Base-by-base conservation (phyloP, 139 green algal species). In the Ulvella scutata region DNA sequence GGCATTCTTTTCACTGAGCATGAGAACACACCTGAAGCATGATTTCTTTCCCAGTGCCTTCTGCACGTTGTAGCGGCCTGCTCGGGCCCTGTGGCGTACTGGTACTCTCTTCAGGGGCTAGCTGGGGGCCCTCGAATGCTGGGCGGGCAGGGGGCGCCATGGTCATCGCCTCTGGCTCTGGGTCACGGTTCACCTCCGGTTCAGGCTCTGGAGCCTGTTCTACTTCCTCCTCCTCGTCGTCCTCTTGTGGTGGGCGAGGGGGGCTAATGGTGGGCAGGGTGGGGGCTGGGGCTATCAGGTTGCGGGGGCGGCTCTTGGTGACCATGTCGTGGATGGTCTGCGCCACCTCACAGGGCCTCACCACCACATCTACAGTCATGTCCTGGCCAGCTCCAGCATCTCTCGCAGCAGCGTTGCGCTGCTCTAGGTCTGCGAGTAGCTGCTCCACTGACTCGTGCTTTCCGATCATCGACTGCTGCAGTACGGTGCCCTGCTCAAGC, bases 261-360 rank as follows among this genome's bases (percentile, higher is more conserved):
- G 51, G 51, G 9, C 7, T 10, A 29, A 67, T 67, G 20, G 9
- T 59, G 40, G 40, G 17, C 40, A 59, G 13, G 13, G 40, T 23
- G 9, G 51, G n/a, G 6, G 51, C 51, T 13, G 51, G 51, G n/a
- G 51, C 20, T 10, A 67, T 26, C n/a, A 67, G n/a, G 20, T 26
- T 26, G 17, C 51, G 51, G 51, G 51, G 51, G 51, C 17, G 51
- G 51, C 51, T 67, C 17, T 67, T 67, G 10, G 51, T 23, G 13
- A 67, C 51, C 51, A 67, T 67, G 51, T 67, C 51, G 51, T 67
- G 51, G 51, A 67, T 67, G 13, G 51, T 67, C 13, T 67, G 10
- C 13, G 51, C 9, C 13, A 67, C 51, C 7, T 67, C 51, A 67
- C n/a, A 67, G 51, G 51, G 51, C 51, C 51, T 26, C 4, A 67